Conservation (phyloP, 805 yeast genomes). For the Metschnikowia reukaufii region DNA sequence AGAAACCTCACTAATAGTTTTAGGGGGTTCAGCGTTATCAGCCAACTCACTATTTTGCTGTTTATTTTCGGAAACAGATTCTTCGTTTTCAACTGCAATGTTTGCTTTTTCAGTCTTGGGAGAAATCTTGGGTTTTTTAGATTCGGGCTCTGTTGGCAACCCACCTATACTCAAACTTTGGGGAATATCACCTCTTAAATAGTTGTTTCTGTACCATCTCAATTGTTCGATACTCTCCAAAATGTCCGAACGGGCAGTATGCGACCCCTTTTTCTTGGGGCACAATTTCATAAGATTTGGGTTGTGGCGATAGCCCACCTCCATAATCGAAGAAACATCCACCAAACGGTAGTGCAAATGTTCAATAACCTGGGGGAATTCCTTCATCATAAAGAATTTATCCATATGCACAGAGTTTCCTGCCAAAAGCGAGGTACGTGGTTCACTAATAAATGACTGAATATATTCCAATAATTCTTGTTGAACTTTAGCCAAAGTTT, state of each 20-base stretch:
- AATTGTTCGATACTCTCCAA: constrained; percentile 84
- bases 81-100: neutral
- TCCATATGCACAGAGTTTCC: constrained; percentile 96
- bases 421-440: constrained; percentile 68
- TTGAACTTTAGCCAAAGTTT: constrained; percentile 62
- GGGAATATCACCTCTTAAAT: constrained; percentile 40
- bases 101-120: neutral
- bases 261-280: constrained; percentile 69
- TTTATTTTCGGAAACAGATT: no score
- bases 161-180: neutral
- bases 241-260: constrained; percentile 89
- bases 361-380: constrained; percentile 74
- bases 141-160: neutral
- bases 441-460: constrained; percentile 49
- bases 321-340: constrained; percentile 88
- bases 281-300: constrained; percentile 52
- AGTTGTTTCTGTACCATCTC: constrained; percentile 70
- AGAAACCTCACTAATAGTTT: no score
- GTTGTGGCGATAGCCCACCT: constrained; percentile 76
- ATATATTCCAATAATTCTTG: constrained; percentile 63
- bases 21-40: no score
- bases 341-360: constrained; percentile 71
- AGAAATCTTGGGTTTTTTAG: constrained; percentile 3
- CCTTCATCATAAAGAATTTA: constrained; percentile 75
- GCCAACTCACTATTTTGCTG: no score